phyloP scores from a whole-genome alignment of 345 rosid genomes.

The Salix udensis region DNA sequence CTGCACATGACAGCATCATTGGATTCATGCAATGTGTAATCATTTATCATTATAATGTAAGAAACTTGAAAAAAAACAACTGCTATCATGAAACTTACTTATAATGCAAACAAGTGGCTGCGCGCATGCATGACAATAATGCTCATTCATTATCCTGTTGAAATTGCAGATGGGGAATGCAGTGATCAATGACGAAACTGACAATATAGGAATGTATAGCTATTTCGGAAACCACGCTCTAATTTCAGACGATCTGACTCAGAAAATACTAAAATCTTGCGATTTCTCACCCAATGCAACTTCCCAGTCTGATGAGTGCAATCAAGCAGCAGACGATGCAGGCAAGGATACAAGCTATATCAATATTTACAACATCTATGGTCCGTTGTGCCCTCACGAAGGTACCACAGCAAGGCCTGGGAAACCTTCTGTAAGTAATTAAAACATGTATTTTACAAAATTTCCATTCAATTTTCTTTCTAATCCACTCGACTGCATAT shows the following conservation, averaged over 20 bases:
- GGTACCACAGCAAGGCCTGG: constrained; percentile 54
- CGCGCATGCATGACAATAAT: neutral
- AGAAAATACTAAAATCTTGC: constrained; percentile 37
- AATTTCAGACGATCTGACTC: constrained; percentile 39
- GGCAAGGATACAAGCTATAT: constrained; percentile 20
- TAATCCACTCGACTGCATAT: too few relatives aligned
- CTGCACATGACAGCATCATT: neutral
- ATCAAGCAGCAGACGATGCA: constrained; percentile 23
- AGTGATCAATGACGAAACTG: constrained; percentile 69
- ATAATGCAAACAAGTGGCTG: neutral
- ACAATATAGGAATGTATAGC: constrained; percentile 61
- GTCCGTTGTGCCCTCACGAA: constrained; percentile 52
- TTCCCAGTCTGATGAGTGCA: constrained; percentile 35
- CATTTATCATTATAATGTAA: neutral
- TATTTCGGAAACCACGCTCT: constrained; percentile 59
- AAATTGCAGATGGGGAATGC: constrained; percentile 75
- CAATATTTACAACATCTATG: constrained; percentile 72
- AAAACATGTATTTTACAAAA: neutral
- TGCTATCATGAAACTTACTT: neutral
- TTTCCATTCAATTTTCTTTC: too few relatives aligned
- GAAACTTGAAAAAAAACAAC: neutral
- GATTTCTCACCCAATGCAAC: constrained; percentile 41
- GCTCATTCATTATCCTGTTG: neutral
- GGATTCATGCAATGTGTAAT: neutral
- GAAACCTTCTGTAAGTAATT: constrained; percentile 36